Conservation (phyloP, 78 protist species). For the Chrysochromulina parva region DNA sequence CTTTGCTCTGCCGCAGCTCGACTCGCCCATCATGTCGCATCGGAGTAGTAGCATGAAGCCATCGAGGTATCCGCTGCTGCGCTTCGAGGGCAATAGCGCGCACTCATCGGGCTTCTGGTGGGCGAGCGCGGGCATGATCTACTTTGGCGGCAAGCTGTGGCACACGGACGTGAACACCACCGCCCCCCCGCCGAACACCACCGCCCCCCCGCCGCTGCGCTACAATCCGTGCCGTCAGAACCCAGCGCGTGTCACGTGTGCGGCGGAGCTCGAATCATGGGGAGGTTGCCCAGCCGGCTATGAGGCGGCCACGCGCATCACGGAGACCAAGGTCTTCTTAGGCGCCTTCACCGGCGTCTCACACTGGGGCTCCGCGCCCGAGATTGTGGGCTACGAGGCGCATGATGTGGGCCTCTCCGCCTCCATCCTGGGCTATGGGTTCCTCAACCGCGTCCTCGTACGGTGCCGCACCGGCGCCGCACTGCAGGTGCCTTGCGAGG, state of each 20-base stretch:
- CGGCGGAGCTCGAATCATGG: not conserved
- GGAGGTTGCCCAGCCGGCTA: not conserved
- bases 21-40: slow-evolving; percentile 49
- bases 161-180: not conserved
- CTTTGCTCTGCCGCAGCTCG: slow-evolving; percentile 68
- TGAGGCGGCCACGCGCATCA: not conserved
- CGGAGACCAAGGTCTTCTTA: slow-evolving; percentile 10
- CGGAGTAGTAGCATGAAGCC: slow-evolving; percentile 35
- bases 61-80: slow-evolving; percentile 25
- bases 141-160: slow-evolving; percentile 57
- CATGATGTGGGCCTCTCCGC: slow-evolving; percentile 11
- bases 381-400: not conserved
- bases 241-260: not conserved
- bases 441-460: not conserved
- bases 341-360: not conserved
- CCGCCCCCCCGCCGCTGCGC: not conserved
- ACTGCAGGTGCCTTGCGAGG: not conserved
- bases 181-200: not conserved
- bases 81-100: slow-evolving; percentile 74
- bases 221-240: slow-evolving; percentile 11
- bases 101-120: slow-evolving; percentile 61
- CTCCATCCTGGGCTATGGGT: not conserved
- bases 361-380: slow-evolving; percentile 25
- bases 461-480: not conserved
- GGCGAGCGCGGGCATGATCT: slow-evolving; percentile 58